Evolutionary conservation across 345 rosid species (phyloP).

Genomic region (Eucalyptus marginata): DNA sequence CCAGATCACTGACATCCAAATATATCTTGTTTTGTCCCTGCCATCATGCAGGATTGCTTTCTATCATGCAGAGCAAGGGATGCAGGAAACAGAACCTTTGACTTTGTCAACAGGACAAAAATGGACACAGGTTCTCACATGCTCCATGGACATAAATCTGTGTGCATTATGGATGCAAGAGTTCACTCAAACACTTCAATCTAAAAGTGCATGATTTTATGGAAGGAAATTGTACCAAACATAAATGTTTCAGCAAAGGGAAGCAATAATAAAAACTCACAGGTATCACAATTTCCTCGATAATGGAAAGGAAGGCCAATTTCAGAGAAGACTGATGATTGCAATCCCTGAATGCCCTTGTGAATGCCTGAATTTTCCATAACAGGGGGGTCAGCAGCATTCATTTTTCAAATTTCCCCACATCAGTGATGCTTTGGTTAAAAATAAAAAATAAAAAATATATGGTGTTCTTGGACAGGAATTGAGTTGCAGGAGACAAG

Average conservation of each 20-base stretch:
- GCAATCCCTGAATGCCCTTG: conserved; percentile 46
- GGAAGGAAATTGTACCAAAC: neutral
- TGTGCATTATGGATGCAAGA: neutral
- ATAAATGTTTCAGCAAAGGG: neutral
- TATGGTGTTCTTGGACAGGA: neutral
- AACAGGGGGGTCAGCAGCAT: neutral
- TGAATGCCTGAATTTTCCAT: conserved; percentile 57
- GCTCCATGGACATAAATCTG: neutral
- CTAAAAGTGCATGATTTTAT: neutral
- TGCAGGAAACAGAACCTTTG: neutral
- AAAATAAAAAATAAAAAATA: neutral
- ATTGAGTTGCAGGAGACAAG: neutral
- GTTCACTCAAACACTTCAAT: neutral
- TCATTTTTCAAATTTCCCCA: neutral
- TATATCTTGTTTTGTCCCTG: conserved; percentile 28
- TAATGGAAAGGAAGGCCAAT: conserved; percentile 44
- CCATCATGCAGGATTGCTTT: neutral
- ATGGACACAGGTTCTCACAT: neutral
- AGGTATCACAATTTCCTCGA: conserved; percentile 58
- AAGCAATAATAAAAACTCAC: conserved; percentile 24
- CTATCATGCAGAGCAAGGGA: neutral
- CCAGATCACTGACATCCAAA: conserved; percentile 33
- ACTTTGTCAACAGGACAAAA: neutral
- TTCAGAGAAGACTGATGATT: conserved; percentile 52
- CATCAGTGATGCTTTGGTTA: neutral